phyloP scores from a whole-genome alignment of 495 filamentous ascomycete genomes.

The Pseudotulostoma volvatum region DNA sequence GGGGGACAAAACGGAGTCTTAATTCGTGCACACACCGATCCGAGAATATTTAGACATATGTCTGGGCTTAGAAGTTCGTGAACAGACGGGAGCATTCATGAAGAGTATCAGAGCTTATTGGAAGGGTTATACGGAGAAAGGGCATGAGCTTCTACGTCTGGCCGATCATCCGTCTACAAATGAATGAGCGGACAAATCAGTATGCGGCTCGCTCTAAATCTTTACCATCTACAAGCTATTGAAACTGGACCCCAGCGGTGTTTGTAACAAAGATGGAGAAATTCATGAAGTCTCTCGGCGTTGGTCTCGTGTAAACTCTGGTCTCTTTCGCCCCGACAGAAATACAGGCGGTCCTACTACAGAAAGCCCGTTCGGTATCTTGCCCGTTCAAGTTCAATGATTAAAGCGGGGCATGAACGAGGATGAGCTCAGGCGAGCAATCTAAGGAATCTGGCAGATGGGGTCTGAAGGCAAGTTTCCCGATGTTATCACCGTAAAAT shows the following conservation, averaged over 20 bases:
- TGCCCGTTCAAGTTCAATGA: slow-evolving; percentile 2
- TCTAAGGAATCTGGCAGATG: not conserved
- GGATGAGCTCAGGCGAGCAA: slow-evolving; percentile 2
- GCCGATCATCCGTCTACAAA: slow-evolving; percentile 1
- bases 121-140: not conserved
- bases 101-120: not conserved
- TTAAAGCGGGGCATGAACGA: slow-evolving; percentile 1
- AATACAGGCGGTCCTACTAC: slow-evolving; percentile 1
- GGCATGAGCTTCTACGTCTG: not conserved
- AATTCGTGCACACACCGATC: not conserved
- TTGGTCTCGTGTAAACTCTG: not conserved
- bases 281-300: not conserved
- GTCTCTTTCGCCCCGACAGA: not conserved
- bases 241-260: slow-evolving; percentile 1
- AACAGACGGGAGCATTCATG: slow-evolving; percentile 2
- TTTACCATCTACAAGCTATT: slow-evolving; percentile 1
- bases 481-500: not conserved
- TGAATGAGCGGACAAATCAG: slow-evolving; percentile 4
- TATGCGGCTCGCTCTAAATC: slow-evolving; percentile 1
- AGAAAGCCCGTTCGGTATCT: slow-evolving; percentile 4
- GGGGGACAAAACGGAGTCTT: slow-evolving; percentile 4
- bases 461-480: not conserved
- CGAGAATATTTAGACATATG: not conserved
- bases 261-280: not conserved
- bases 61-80: not conserved